Percentiles rank a stretch among this genome's conserved stretches.
Conservation (phyloP, 1,139 yeast species). For the Kurtzmaniella quercitrusa region DNA sequence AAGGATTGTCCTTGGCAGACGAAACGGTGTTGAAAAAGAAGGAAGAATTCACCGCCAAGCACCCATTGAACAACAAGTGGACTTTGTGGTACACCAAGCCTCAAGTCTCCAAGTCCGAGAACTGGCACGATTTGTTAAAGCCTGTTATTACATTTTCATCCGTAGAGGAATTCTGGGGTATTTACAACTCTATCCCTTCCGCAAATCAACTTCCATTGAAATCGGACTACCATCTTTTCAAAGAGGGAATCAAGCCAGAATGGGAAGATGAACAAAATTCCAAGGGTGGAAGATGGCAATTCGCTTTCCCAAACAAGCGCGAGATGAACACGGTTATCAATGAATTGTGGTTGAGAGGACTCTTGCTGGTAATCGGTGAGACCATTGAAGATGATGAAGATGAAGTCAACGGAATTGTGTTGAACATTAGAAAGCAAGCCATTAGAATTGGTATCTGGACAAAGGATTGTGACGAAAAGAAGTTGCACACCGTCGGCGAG, state of each 20-base stretch:
- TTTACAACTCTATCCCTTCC: constrained; percentile 88
- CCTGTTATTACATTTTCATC: constrained; percentile 89
- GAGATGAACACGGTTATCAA: constrained; percentile 63
- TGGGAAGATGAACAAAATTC: constrained; percentile 94
- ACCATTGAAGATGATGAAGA: constrained; percentile 86
- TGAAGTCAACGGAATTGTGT: constrained; percentile 93
- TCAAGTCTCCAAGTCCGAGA: constrained; percentile 69
- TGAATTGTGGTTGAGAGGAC: constrained; percentile 89
- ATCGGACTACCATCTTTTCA: constrained; percentile 94
- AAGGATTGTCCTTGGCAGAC: constrained; percentile 48
- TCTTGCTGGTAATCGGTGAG: constrained; percentile 92
- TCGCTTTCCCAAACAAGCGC: constrained; percentile 65
- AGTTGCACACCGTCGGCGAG: constrained; percentile 70
- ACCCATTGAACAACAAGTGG: constrained; percentile 92
- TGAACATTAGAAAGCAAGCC: constrained; percentile 80
- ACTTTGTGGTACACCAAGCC: constrained; percentile 98
- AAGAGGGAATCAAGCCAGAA: constrained; percentile 93
- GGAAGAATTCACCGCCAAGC: constrained; percentile 76
- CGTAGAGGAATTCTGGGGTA: constrained; percentile 99
- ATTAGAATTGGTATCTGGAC: constrained; percentile 94
- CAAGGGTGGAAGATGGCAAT: constrained; percentile 91
- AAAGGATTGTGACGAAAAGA: constrained; percentile 65
- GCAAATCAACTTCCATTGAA: constrained; percentile 88
- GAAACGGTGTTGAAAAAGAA: constrained; percentile 62
- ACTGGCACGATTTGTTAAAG: constrained; percentile 91